Evolutionary conservation across 2,329 filamentous ascomycete species (phyloP).

Genomic region (Paraphaeosphaeria sporulosa): DNA sequence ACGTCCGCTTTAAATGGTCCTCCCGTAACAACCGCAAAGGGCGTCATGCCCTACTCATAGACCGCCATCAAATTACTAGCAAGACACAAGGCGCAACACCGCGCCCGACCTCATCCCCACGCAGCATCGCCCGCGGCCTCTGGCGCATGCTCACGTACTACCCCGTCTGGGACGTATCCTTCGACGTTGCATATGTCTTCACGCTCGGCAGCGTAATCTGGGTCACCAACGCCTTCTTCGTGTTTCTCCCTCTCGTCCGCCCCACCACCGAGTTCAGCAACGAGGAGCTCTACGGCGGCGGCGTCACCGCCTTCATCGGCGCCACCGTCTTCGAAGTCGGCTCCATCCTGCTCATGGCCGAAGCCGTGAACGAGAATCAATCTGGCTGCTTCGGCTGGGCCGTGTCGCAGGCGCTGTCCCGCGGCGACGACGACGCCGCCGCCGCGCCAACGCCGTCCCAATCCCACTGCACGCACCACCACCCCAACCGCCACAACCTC

Average conservation of each 20-base stretch:
- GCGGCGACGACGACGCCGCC: slow-evolving; percentile 25
- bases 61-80: not conserved
- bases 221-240: slow-evolving; percentile 67
- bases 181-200: slow-evolving; percentile 62
- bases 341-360: slow-evolving; percentile 68
- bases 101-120: not conserved
- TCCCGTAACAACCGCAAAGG: not conserved
- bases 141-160: slow-evolving; percentile 51
- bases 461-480: slow-evolving; percentile 46
- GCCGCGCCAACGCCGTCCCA: slow-evolving; percentile 22
- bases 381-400: slow-evolving; percentile 75
- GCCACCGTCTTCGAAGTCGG: slow-evolving; percentile 72
- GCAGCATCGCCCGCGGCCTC: not conserved
- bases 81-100: not conserved
- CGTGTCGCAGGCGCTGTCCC: slow-evolving; percentile 59
- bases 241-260: slow-evolving; percentile 65
- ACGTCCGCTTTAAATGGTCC: not conserved
- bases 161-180: slow-evolving; percentile 66
- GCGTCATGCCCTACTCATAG: not conserved
- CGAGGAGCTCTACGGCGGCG: slow-evolving; percentile 64
- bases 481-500: slow-evolving; percentile 43
- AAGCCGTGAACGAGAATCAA: slow-evolving; percentile 73
- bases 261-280: slow-evolving; percentile 63
- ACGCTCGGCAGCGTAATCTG: slow-evolving; percentile 58
- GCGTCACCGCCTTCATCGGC: slow-evolving; percentile 71